phyloP scores from a whole-genome alignment of 2,329 filamentous ascomycete species.

The Colletotrichum navitas region DNA sequence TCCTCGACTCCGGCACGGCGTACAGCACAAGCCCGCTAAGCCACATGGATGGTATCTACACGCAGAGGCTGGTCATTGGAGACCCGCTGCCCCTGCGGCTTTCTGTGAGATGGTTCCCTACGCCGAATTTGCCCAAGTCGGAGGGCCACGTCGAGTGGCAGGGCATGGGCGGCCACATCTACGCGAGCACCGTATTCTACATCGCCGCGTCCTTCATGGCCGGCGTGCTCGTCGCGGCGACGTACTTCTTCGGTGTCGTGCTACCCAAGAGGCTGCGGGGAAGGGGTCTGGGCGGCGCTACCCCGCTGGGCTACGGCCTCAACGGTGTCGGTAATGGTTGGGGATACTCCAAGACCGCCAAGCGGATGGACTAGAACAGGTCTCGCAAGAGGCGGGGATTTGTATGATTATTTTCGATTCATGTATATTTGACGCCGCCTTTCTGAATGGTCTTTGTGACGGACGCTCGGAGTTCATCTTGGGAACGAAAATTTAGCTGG shows the following conservation, averaged over 20 bases:
- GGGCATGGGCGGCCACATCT: slow-evolving; percentile 73
- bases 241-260: slow-evolving; percentile 72
- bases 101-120: slow-evolving; percentile 88
- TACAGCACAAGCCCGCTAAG: slow-evolving; percentile 84
- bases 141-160: slow-evolving; percentile 75
- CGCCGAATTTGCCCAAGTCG: slow-evolving; percentile 76
- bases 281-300: slow-evolving; percentile 66
- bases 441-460: slow-evolving; percentile 7
- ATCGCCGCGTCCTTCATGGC: slow-evolving; percentile 70
- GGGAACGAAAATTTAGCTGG: not conserved
- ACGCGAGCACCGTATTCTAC: slow-evolving; percentile 74
- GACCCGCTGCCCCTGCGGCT: slow-evolving; percentile 85
- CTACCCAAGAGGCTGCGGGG: slow-evolving; percentile 66
- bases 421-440: slow-evolving; percentile 16
- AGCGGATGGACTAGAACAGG: slow-evolving; percentile 60
- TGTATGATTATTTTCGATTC: slow-evolving; percentile 40
- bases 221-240: slow-evolving; percentile 65
- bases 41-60: slow-evolving; percentile 65
- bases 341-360: slow-evolving; percentile 70
- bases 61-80: slow-evolving; percentile 83
- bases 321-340: slow-evolving; percentile 68
- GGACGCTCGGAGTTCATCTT: slow-evolving; percentile 18
- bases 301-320: slow-evolving; percentile 66
- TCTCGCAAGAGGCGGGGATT: not conserved
- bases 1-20: slow-evolving; percentile 87